Evolutionary conservation across 352 stramenopile species (phyloP).

Genomic region (Pseudoperonospora humuli): DNA sequence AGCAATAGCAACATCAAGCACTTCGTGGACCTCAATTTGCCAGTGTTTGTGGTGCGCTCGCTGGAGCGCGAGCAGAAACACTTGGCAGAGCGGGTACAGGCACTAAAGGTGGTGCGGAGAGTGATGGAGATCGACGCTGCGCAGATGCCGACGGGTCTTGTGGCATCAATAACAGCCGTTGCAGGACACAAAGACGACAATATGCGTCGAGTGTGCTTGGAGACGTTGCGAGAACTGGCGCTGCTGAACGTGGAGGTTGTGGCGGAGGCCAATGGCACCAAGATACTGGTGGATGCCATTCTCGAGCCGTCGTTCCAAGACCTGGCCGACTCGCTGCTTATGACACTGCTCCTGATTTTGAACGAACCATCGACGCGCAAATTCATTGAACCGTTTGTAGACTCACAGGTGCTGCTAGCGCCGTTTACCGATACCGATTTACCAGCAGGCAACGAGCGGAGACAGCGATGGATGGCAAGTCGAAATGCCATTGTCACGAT

Average conservation of each 20-base stretch:
- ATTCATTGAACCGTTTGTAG: constrained; percentile 84
- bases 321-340: constrained; percentile 71
- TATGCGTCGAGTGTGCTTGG: constrained; percentile 77
- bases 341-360: constrained; percentile 81
- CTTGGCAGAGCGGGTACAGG: constrained; percentile 76
- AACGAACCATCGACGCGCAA: constrained; percentile 80
- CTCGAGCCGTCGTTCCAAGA: constrained; percentile 85
- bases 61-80: constrained; percentile 86
- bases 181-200: constrained; percentile 87
- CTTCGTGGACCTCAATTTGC: constrained; percentile 61
- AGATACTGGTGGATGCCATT: constrained; percentile 81
- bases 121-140: constrained; percentile 83
- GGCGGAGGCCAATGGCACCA: constrained; percentile 74
- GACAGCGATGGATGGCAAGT: constrained; percentile 85
- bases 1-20: constrained; percentile 62
- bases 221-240: constrained; percentile 77
- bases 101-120: constrained; percentile 76
- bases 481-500: constrained; percentile 85
- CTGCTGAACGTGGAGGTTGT: constrained; percentile 79
- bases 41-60: constrained; percentile 75
- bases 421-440: constrained; percentile 87
- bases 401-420: constrained; percentile 78
- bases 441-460: constrained; percentile 71
- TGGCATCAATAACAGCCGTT: constrained; percentile 75
- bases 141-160: constrained; percentile 78